Evolutionary conservation across 108 stramenopile genomes (phyloP), one percentile per base, ranked within the genome.

Genomic region (Nannochloropsis gaditana): DNA sequence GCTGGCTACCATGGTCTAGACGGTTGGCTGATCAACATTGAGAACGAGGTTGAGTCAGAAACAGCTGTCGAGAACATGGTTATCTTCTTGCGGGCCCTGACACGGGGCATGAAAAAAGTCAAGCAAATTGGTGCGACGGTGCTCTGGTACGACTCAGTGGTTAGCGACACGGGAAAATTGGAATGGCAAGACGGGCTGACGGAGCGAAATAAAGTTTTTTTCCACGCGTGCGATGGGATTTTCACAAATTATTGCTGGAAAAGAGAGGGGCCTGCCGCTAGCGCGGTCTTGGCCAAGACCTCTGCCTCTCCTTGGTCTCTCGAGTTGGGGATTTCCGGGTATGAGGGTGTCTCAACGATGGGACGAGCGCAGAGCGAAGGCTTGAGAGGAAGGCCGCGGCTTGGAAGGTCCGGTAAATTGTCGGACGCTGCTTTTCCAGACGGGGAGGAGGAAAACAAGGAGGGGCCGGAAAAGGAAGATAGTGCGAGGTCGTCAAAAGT

Each of bases 171-270:
- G 9, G 82, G 82, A 5, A 45, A 4, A 45, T 45, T 82, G 9
- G 44, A 82, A 9, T 82, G 82, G 9, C 82, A 82, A 21, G 21
- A 82, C 9, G 82, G 82, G 19, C 21, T 82, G 45, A 82, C 82
- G 9, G 19, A 21, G 21, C 45, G 43, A 15, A 82, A 82, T 9
- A 21, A 82, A 21, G 19, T 5, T 15, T 82, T 82, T 45, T 82
- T 82, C 9, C 4, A 82, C 21, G 43, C 9, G 5, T 82, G 82
- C 45, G 82, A 82, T 82, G 82, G 82, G 21, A 82, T 82, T 3
- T 82, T 82, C 82, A 82, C 45, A 15, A 82, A 82, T 9, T 82
- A 82, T 21, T 45, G 44, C 82, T 82, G 82, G 81, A 82, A 82
- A 15, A 17, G 15, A 15, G 81, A 50, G 47, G 47, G 47, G 47